Conservation (phyloP, 306 rosid species). For the Oemleria cerasiformis region DNA sequence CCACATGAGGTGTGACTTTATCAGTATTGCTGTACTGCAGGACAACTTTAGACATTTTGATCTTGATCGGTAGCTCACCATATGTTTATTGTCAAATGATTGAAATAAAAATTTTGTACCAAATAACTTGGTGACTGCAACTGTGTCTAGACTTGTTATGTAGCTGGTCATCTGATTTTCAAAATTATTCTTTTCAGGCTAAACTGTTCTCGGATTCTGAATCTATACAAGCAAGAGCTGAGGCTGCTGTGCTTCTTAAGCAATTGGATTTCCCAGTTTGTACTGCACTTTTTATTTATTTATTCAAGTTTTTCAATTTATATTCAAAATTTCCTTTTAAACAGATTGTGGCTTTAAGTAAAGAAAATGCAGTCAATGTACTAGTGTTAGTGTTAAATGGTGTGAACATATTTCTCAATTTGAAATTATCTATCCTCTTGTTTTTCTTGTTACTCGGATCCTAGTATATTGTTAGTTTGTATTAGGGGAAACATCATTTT, state of each 20-base stretch:
- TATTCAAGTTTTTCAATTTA: slow-evolving; percentile 5
- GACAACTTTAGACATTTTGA: neutral
- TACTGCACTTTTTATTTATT: slow-evolving; percentile 14
- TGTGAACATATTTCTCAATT: neutral
- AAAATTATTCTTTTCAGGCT: slow-evolving; percentile 48
- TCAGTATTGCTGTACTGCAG: neutral
- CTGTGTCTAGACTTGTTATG: neutral
- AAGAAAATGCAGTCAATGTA: neutral
- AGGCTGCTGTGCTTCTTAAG: slow-evolving; percentile 94
- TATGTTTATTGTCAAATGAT: neutral
- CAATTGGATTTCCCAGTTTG: slow-evolving; percentile 85
- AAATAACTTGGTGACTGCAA: slow-evolving; percentile 1
- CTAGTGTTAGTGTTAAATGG: neutral
- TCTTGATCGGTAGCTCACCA: neutral
- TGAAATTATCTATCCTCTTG: neutral
- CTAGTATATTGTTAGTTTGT: neutral
- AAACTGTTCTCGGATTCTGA: slow-evolving; percentile 90
- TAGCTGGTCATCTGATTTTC: slow-evolving; percentile 21
- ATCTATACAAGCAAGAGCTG: slow-evolving; percentile 91
- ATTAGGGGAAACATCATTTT: no score
- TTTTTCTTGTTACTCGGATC: neutral
- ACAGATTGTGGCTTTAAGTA: neutral
- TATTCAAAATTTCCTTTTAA: neutral
- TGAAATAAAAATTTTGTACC: neutral
- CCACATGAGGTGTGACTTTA: neutral